Evolutionary conservation across 2,329 filamentous ascomycete species (phyloP).

Genomic region (Pyrenochaeta sp.): DNA sequence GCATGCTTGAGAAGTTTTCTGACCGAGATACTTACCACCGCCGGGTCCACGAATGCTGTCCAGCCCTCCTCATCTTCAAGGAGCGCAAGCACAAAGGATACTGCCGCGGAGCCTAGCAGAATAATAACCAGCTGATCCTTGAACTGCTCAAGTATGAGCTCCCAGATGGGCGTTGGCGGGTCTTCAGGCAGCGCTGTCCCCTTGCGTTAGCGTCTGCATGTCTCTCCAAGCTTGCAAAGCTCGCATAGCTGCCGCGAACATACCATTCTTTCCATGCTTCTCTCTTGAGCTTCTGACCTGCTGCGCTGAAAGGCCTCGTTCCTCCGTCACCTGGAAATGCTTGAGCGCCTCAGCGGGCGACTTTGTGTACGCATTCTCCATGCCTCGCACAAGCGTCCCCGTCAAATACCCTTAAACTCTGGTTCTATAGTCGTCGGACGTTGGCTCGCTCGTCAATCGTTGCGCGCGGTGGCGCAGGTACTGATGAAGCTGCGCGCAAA

Average conservation of each 20-base stretch:
- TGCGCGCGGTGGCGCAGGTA: constrained; percentile 1
- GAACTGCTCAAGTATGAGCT: constrained; percentile 97
- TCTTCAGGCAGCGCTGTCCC: constrained; percentile 78
- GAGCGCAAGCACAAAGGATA: constrained; percentile 91
- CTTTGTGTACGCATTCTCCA: constrained; percentile 64
- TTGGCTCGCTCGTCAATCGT: background rate
- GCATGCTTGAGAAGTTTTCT: background rate
- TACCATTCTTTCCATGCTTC: constrained; percentile 65
- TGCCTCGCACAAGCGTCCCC: constrained; percentile 37
- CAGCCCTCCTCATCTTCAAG: constrained; percentile 94
- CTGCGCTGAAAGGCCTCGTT: constrained; percentile 58
- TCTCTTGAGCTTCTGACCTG: constrained; percentile 57
- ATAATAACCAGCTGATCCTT: constrained; percentile 99
- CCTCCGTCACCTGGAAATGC: constrained; percentile 62
- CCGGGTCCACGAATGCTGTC: constrained; percentile 96
- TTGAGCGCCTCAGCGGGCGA: constrained; percentile 60
- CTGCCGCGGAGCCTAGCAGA: constrained; percentile 86
- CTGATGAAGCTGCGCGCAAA: background rate
- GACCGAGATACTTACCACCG: constrained; percentile 73
- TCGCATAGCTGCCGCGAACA: constrained; percentile 12
- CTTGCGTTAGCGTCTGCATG: constrained; percentile 11
- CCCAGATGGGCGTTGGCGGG: constrained; percentile 93
- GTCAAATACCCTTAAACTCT: constrained; percentile 2
- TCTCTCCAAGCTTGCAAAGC: background rate
- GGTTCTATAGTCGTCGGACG: background rate